These are phyloP conservation scores for Myxozyma kluyveri DNA, from an alignment of 805 yeast species.

Conservation along the genomic window DNA sequence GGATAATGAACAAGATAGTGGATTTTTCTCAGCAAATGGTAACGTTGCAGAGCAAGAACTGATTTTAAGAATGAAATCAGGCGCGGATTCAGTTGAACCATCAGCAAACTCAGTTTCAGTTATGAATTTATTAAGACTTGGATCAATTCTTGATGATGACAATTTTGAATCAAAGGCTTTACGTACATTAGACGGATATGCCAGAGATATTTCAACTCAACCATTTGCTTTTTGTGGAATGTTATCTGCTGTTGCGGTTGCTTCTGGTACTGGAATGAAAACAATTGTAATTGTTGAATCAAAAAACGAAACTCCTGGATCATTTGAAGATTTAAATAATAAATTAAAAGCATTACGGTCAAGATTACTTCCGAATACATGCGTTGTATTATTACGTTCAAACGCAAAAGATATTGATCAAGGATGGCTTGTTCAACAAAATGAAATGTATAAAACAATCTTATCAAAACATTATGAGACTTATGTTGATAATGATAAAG, in stretches of 20 bases:
- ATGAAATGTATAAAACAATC: conserved; percentile 6
- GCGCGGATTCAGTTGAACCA: conserved; percentile 42
- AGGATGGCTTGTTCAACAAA: conserved; percentile 17
- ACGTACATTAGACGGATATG: conserved; percentile 18
- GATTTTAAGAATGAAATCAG: conserved; percentile 39
- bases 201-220: conserved; percentile 16
- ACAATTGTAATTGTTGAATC: conserved; percentile 16
- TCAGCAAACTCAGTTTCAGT: conserved; percentile 40
- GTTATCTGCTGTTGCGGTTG: conserved; percentile 16
- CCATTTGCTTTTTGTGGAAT: conserved; percentile 20
- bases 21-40: conserved; percentile 33
- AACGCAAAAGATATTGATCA: conserved; percentile 8
- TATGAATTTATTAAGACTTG: conserved; percentile 36
- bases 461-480: not conserved
- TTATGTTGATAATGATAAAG: not conserved
- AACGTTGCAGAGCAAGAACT: conserved; percentile 29
- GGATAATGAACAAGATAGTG: conserved; percentile 37
- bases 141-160: conserved; percentile 22
- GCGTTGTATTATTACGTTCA: conserved; percentile 9
- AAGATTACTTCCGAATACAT: conserved; percentile 12
- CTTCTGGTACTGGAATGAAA: conserved; percentile 17
- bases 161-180: conserved; percentile 14
- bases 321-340: not conserved
- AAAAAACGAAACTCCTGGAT: not conserved
- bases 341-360: conserved; percentile 6